A percentile compares a stretch with the other conserved stretches of the same genome.
Conservation (phyloP, 768 basidiomycete species). For the Mrakia hoshinonis region DNA sequence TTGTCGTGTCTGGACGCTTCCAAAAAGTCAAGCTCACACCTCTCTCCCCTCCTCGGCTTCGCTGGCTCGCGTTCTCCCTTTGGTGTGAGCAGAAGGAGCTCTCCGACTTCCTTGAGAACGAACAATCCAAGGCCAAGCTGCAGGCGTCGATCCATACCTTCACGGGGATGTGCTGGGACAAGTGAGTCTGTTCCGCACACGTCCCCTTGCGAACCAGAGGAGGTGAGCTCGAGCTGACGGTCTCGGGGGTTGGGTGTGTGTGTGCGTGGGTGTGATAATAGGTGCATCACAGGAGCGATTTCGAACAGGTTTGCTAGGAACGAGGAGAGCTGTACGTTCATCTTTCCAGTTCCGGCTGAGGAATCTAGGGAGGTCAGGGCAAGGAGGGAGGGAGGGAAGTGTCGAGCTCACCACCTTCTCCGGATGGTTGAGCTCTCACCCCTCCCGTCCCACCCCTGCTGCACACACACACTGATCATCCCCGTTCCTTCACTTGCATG, state of each 20-base stretch:
- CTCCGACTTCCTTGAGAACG: conserved; percentile 25
- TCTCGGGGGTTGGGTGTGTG: too few species aligned
- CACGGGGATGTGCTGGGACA: conserved; percentile 20
- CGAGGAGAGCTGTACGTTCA: conserved; percentile 18
- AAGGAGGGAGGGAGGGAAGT: not conserved
- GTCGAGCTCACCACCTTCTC: not conserved
- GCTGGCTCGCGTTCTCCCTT: not conserved
- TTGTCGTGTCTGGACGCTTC: too few species aligned
- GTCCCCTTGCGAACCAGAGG: too few species aligned
- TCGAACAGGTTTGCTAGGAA: conserved; percentile 14
- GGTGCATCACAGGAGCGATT: conserved; percentile 25
- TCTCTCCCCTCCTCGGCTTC: not conserved
- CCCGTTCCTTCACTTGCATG: too few species aligned
- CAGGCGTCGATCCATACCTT: conserved; percentile 28
- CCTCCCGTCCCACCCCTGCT: too few species aligned
- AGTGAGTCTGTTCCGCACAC: not conserved
- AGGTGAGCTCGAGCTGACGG: not conserved
- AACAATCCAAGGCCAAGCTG: conserved; percentile 27
- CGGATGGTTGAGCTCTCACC: too few species aligned
- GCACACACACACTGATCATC: too few species aligned
- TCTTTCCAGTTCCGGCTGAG: not conserved
- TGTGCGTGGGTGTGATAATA: conserved; percentile 1
- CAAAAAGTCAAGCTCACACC: not conserved
- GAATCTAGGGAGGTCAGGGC: not conserved
- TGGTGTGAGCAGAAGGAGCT: conserved; percentile 17